Conservation (phyloP, 176 grass and related monocot species). For the Leersia perrieri region DNA sequence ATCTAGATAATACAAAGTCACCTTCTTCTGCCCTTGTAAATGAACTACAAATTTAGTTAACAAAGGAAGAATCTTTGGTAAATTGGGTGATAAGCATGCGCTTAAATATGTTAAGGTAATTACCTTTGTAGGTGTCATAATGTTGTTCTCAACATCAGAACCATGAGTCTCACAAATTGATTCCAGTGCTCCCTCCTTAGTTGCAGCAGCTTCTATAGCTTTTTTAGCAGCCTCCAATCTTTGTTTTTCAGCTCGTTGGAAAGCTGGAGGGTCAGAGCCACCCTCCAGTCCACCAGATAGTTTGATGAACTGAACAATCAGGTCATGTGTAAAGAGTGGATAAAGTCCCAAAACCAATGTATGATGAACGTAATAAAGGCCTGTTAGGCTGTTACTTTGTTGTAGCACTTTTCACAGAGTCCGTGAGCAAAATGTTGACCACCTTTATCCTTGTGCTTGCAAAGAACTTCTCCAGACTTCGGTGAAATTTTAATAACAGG, state of each 20-base stretch:
- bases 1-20: neutral
- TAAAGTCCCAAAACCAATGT: slow-evolving; percentile 15
- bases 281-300: slow-evolving; percentile 84
- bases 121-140: slow-evolving; percentile 34
- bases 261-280: slow-evolving; percentile 80
- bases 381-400: slow-evolving; percentile 49
- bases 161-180: slow-evolving; percentile 29
- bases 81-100: neutral
- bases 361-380: neutral
- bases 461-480: slow-evolving; percentile 67
- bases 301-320: slow-evolving; percentile 57
- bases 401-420: slow-evolving; percentile 85
- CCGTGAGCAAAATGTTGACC: slow-evolving; percentile 78
- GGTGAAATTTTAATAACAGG: slow-evolving; percentile 39
- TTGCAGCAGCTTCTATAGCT: slow-evolving; percentile 21
- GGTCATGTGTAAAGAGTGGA: slow-evolving; percentile 25
- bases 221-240: slow-evolving; percentile 51
- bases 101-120: neutral
- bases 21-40: neutral
- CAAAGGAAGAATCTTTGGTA: neutral
- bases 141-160: slow-evolving; percentile 33
- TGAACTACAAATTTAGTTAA: neutral
- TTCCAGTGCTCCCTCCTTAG: slow-evolving; percentile 20
- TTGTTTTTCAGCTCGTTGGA: slow-evolving; percentile 72
- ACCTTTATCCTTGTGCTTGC: slow-evolving; percentile 64